Base-by-base conservation (phyloP, 257 asterid species). In the Agastache rugosa region DNA sequence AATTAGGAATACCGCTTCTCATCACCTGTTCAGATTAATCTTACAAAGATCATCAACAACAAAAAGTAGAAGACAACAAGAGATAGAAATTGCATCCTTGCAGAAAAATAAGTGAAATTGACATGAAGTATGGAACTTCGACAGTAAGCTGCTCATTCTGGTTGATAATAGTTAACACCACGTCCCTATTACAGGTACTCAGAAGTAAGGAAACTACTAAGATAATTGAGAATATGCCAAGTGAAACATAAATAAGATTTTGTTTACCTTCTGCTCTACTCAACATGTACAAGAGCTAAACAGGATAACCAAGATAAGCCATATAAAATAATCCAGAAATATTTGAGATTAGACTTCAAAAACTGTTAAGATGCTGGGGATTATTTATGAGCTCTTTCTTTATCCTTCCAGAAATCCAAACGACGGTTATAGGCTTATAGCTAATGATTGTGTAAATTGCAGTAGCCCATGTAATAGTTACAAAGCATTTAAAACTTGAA, bases 1-100 rank as follows among this genome's bases (percentile, higher is more conserved):
- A 94, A 84, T 94, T 94, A 51, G 99, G 97, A 74, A 94, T 71
- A 54, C 99, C 97, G 65, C 97, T 94, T 80, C 94, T 88, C 89
- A 92, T 88, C 58, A 94, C 98, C 98, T 94, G 96, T 78, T 70
- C 70, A 77, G 72, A 79, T 58, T 70, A 59, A 56, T 59, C 16
- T 80, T 48, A 48, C 22, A 34, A 34, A 67, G 80, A 58, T 62
- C 67, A 58, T 62, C 67, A 76, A 51, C 25, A 48, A 14, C 73
- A 77, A 48, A 25, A 23, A 10, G 67, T 54, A 50, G 53, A 41
- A n/a, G 14, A 72, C 34, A 67, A 39, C 23, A 31, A 70, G 48
- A 60, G 35, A 64, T 42, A 35, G 45, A 79, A 73, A 80, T 42
- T n/a, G 68, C 50, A 25, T 17, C 15, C 48, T 75, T 74, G 68